Evolutionary conservation across 441 rosid genomes (phyloP), one percentile per base, ranked within the genome.

Genomic region (Melastoma candidum): DNA sequence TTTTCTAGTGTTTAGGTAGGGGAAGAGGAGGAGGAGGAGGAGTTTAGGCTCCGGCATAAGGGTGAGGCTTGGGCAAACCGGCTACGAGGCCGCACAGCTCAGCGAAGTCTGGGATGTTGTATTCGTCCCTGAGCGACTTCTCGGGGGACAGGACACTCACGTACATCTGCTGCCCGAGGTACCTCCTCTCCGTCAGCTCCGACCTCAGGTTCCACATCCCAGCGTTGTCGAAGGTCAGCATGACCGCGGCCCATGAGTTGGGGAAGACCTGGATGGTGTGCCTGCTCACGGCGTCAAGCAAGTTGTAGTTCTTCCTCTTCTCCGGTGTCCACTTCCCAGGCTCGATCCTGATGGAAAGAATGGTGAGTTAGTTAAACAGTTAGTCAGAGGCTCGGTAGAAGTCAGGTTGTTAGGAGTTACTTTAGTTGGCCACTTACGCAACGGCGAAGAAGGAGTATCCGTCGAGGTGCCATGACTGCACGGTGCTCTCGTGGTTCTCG

Each of bases 151-250:
- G 49, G 49, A 56, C 11, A 7, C 59, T 56, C 45, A 56, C 11
- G 50, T 56, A 56, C 12, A 56, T 26, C 13, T 56, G 49, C 26
- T 56, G 59, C 49, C 59, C 59, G 32, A 56, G 25, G 44, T 56
- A 56, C 14, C 59, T 48, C 44, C 59, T 56, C 44, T 56, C 59
- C 7, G 49, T 4, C 43, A 46, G 39, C 25, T 46, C 59, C 0
- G 59, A 56, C 59, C 59, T 45, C 59, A 56, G 49, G 44, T 56
- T 56, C 59, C 59, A 56, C 59, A 56, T 56, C 41, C 59, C 59
- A 24, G 59, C 59, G 3, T 36, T 36, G 41, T 36, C 41, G 41
- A 36, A 36, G 41, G 41, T 36, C 41, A 36, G 41, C 41, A 36
- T 56, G 59, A 56, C 45, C 9, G 59, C 59, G 2, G 59, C 59